A percentile compares a stretch with the other conserved stretches of the same genome.
phyloP scores from a whole-genome alignment of 1,284 basidiomycete species.

The Tetrapyrgos nigripes region DNA sequence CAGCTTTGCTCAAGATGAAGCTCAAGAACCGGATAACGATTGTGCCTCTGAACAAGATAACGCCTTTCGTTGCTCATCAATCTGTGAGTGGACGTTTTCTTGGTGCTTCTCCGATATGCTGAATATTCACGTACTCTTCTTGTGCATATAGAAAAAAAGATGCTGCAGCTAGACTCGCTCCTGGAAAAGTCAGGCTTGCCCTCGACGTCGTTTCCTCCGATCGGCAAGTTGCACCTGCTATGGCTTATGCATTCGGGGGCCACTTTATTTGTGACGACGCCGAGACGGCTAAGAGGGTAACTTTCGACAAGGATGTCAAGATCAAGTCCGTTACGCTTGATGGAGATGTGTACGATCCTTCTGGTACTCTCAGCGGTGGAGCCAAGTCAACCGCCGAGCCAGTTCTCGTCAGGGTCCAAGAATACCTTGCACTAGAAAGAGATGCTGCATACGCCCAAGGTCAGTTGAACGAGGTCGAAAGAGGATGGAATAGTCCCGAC shows the following conservation, averaged over 20 bases:
- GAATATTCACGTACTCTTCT: slow-evolving; percentile 1
- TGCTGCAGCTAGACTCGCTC: slow-evolving; percentile 79
- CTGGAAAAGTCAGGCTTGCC: slow-evolving; percentile 86
- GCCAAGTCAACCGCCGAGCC: slow-evolving; percentile 82
- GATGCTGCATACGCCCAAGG: slow-evolving; percentile 71
- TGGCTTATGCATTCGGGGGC: slow-evolving; percentile 94
- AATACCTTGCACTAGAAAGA: slow-evolving; percentile 71
- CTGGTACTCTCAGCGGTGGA: slow-evolving; percentile 93
- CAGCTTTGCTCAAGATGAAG: slow-evolving; percentile 81
- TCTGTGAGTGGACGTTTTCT: slow-evolving; percentile 50
- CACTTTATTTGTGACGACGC: slow-evolving; percentile 94
- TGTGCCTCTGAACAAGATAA: slow-evolving; percentile 95
- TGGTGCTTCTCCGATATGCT: not conserved
- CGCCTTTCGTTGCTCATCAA: slow-evolving; percentile 67
- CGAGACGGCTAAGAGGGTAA: slow-evolving; percentile 87
- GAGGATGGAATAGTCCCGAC: slow-evolving; percentile 56
- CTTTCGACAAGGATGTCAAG: slow-evolving; percentile 76
- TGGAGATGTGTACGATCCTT: slow-evolving; percentile 97
- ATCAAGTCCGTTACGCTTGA: slow-evolving; percentile 92
- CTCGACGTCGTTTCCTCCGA: slow-evolving; percentile 88
- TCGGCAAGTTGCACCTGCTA: slow-evolving; percentile 87
- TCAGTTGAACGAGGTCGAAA: slow-evolving; percentile 60
- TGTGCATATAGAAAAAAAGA: slow-evolving; percentile 69
- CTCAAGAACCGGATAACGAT: slow-evolving; percentile 93
- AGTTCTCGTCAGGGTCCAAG: slow-evolving; percentile 86